phyloP scores from a whole-genome alignment of 2,329 filamentous ascomycete genomes.

The Exophiala sideris region DNA sequence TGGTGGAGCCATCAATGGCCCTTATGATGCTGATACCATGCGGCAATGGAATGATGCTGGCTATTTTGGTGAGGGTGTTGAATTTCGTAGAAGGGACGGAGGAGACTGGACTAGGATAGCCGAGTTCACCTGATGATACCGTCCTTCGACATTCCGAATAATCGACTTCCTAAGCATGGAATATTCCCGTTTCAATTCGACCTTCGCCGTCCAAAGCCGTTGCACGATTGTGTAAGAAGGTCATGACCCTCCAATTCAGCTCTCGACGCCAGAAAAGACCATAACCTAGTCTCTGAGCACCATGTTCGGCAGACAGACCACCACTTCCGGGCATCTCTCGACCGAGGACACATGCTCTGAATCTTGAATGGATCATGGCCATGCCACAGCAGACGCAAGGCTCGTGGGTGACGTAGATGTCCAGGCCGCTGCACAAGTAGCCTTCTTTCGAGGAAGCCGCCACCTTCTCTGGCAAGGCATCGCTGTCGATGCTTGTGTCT shows the following conservation, averaged over 20 bases:
- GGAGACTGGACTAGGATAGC: slow-evolving; percentile 53
- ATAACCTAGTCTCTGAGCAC: slow-evolving; percentile 44
- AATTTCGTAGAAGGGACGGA: slow-evolving; percentile 62
- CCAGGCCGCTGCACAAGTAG: slow-evolving; percentile 89
- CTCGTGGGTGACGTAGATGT: slow-evolving; percentile 92
- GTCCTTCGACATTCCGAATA: slow-evolving; percentile 25
- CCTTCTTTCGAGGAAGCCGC: slow-evolving; percentile 62
- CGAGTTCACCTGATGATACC: slow-evolving; percentile 48
- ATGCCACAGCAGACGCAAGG: slow-evolving; percentile 96
- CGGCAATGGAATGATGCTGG: slow-evolving; percentile 85
- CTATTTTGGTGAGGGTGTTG: slow-evolving; percentile 88
- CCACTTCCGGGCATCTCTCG: slow-evolving; percentile 76
- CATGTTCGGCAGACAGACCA: slow-evolving; percentile 64
- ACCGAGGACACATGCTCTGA: slow-evolving; percentile 79
- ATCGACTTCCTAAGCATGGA: slow-evolving; percentile 30
- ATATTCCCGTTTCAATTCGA: slow-evolving; percentile 24
- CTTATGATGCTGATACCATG: slow-evolving; percentile 83
- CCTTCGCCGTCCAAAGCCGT: slow-evolving; percentile 10
- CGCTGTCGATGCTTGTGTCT: background rate
- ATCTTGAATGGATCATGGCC: slow-evolving; percentile 91
- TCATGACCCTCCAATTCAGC: slow-evolving; percentile 49
- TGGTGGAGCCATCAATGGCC: slow-evolving; percentile 73
- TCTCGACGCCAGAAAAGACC: slow-evolving; percentile 63
- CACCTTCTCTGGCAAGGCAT: slow-evolving; percentile 31
- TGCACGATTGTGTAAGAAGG: slow-evolving; percentile 44